Base-by-base conservation (phyloP, 1,284 basidiomycete genomes). In the Malassezia obtusa region DNA sequence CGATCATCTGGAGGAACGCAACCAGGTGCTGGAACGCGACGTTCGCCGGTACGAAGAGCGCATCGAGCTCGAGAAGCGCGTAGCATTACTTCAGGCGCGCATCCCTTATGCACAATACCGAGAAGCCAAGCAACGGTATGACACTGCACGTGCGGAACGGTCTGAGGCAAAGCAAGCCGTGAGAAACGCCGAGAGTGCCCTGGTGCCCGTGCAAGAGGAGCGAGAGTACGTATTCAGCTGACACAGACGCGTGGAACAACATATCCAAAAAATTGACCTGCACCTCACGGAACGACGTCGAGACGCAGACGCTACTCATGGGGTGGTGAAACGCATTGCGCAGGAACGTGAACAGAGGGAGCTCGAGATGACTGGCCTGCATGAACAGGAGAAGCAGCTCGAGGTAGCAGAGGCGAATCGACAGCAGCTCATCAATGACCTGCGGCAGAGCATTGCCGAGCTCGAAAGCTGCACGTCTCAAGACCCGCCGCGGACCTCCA, bases 1-100 rank as follows among this genome's bases (percentile, higher is more conserved):
- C 25, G 52, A 59, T 35, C 61, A 72, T 47, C 60, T 71, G 32
- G 58, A 68, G 50, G 57, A 67, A 40, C 63, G 68, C n/a, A 69
- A 67, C 30, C 54, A 64, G 31, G 63, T 63, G n/a, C 61, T 72
- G 21, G 60, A 70, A 33, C 59, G 71, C 28, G 71, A 73, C 22
- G 65, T 71, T 1, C 57, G 64, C n/a, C 63, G 71, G 8, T 69
- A 64, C 51, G 67, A 68, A 45, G 64, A 71, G 57, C 55, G 68
- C n/a, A 47, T 61, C 32, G 45, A 60, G 52, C 61, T 73, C 21
- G 64, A 72, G 51, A 50, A 63, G 32, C 57, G 50, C 19, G 57
- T 61, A 19, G 37, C 33, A 30, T 15, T 32, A 2, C 54, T 73
- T 37, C 43, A 68, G 17, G 44, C 68, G 43, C 62, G 58, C 50